These are phyloP conservation scores for Pseudogymnoascus sp. DNA, from an alignment of 2,329 filamentous ascomycete genomes.

Conservation along the genomic window DNA sequence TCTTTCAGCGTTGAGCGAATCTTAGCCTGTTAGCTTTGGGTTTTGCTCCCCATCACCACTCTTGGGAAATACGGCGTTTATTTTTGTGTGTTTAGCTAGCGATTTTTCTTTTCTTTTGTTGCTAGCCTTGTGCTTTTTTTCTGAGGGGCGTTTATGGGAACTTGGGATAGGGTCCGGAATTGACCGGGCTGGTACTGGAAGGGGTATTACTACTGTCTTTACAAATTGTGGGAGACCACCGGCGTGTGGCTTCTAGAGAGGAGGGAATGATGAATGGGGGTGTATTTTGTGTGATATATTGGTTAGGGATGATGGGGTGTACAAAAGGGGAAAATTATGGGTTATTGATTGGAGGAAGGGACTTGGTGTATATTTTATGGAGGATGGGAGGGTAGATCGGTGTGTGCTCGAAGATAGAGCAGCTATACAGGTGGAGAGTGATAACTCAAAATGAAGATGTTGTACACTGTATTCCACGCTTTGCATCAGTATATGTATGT, in stretches of 20 bases:
- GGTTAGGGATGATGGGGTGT: not conserved
- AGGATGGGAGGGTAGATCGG: not conserved
- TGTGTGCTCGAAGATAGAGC: not conserved
- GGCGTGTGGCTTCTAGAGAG: not conserved
- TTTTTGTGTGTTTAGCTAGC: not conserved
- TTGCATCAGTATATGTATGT: not conserved
- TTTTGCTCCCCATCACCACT: not conserved
- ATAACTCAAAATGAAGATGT: not conserved
- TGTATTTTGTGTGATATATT: constrained; percentile 1
- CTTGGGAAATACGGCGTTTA: not conserved
- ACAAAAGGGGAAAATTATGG: not conserved
- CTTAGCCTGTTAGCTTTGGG: not conserved
- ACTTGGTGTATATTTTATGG: not conserved
- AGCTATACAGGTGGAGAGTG: not conserved
- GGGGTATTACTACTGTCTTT: not conserved
- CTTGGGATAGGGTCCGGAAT: not conserved
- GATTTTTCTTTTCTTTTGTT: not conserved
- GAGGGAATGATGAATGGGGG: not conserved
- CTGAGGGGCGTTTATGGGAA: not conserved
- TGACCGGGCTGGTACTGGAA: not conserved
- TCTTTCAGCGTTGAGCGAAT: not conserved
- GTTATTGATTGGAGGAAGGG: not conserved
- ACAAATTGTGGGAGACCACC: not conserved
- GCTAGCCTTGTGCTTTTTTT: not conserved
- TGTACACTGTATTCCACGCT: not conserved